Percentiles rank a stretch among this genome's conserved stretches.
phyloP scores from a whole-genome alignment of 1,139 yeast genomes.

The Suhomyces bolitotheri region DNA sequence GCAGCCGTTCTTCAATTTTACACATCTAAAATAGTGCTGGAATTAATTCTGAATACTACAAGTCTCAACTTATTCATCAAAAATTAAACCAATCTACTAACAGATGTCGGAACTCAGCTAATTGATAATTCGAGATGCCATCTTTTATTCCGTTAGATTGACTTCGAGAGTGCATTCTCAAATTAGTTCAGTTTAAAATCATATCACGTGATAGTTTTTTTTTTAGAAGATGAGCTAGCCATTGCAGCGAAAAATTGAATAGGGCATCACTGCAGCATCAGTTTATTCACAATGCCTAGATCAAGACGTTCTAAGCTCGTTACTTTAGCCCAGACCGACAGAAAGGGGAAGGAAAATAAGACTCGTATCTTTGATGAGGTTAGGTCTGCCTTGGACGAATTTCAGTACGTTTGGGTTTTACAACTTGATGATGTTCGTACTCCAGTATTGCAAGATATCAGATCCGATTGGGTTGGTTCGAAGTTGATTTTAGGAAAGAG shows the following conservation, averaged over 20 bases:
- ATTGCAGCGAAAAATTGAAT: constrained; percentile 3
- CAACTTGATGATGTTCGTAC: constrained; percentile 92
- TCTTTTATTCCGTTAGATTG: too few species aligned
- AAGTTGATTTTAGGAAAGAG: constrained; percentile 87
- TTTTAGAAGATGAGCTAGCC: constrained; percentile 11
- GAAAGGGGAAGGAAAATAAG: constrained; percentile 91
- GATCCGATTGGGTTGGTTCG: constrained; percentile 91
- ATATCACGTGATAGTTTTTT: constrained; percentile 10
- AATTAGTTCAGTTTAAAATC: constrained; percentile 4
- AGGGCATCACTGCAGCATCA: background rate
- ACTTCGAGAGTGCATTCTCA: too few species aligned
- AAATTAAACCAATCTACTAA: too few species aligned
- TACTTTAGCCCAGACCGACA: constrained; percentile 94
- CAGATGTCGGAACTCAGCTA: too few species aligned
- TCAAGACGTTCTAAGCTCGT: constrained; percentile 92
- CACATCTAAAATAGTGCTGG: too few species aligned
- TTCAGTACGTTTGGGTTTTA: constrained; percentile 79
- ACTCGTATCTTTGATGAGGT: constrained; percentile 89
- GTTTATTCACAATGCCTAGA: constrained; percentile 69
- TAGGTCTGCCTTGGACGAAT: constrained; percentile 75
- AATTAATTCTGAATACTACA: too few species aligned
- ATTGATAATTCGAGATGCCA: too few species aligned
- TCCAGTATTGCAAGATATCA: constrained; percentile 88
- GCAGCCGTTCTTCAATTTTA: too few species aligned
- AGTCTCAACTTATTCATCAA: too few species aligned